Conservation (phyloP, 805 yeast species). For the Tetrapisispora namnaoensis region DNA sequence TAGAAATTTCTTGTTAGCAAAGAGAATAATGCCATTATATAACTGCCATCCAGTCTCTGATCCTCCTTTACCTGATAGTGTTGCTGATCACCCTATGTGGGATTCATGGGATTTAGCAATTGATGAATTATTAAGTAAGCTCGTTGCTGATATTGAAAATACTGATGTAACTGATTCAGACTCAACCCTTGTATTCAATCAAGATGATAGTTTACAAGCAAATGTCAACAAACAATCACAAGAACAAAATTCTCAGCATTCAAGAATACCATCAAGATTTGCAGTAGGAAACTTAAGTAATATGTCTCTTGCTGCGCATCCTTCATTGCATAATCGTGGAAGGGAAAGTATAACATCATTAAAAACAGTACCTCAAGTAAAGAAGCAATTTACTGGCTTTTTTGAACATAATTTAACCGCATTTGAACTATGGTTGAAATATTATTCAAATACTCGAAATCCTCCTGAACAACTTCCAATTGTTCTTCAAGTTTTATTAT, state of each 20-base stretch:
- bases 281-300: slow-evolving; percentile 29
- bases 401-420: slow-evolving; percentile 95
- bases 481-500: slow-evolving; percentile 80
- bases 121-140: slow-evolving; percentile 79
- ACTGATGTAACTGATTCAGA: slow-evolving; percentile 25
- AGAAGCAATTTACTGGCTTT: slow-evolving; percentile 82
- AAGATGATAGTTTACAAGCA: slow-evolving; percentile 15
- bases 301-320: slow-evolving; percentile 29
- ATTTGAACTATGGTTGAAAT: slow-evolving; percentile 90
- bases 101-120: slow-evolving; percentile 96
- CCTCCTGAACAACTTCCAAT: slow-evolving; percentile 96
- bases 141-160: slow-evolving; percentile 38
- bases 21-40: slow-evolving; percentile 84
- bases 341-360: slow-evolving; percentile 9
- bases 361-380: slow-evolving; percentile 16
- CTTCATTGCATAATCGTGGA: slow-evolving; percentile 10
- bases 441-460: slow-evolving; percentile 70
- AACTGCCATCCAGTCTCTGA: slow-evolving; percentile 93
- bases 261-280: slow-evolving; percentile 22
- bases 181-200: slow-evolving; percentile 18
- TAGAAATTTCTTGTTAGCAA: slow-evolving; percentile 85
- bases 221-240: slow-evolving; percentile 1
- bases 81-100: slow-evolving; percentile 87
- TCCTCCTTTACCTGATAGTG: slow-evolving; percentile 79
- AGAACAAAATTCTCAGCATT: slow-evolving; percentile 2